Evolutionary conservation across 2,329 filamentous ascomycete genomes (phyloP), one percentile per base, ranked within the genome.

Genomic region (Penicillium sp.): DNA sequence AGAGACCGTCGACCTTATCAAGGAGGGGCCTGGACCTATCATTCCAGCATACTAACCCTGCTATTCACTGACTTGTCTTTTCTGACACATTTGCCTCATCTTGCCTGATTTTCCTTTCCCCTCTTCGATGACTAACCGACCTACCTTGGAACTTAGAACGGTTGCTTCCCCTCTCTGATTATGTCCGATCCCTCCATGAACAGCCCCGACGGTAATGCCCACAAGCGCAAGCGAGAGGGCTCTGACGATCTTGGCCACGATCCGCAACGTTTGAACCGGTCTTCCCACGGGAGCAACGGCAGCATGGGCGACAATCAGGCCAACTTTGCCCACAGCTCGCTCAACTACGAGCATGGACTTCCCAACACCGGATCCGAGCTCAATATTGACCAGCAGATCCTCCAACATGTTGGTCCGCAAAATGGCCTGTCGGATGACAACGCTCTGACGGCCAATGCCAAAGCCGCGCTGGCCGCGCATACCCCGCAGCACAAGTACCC

Each of bases 361-460:
- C 58, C 63, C 10, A 63, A 58, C 41, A 54, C 57, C 19, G 54
- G 58, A n/a, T 58, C 57, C 4, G 64, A 68, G 33, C 53, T 70
- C 25, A 68, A 65, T 48, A 71, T 69, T 39, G 69, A 71, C 39
- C 67, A 69, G 47, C 68, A 71, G 36, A 68, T 71, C 19, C 59
- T 76, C 27, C 71, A 75, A 36, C 70, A 73, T 50, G 65, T 73
- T 26, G 71, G 70, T 7, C 69, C 72, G 33, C 76, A 78, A 47
- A 80, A 79, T 49, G 76, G 75, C 39, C 67, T 74, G 29, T 64
- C 71, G 2, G 68, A 71, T 47, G 69, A 73, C 37, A 72, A 64
- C 43, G 60, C 68, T 17, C 60, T 72, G 37, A 72, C 70, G 15
- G 70, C 70, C 4, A 71, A 72, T 44, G 70, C 70, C 15, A 72